Evolutionary conservation across 176 grass and related monocot genomes (phyloP).

Genomic region (Pontederia crassipes): DNA sequence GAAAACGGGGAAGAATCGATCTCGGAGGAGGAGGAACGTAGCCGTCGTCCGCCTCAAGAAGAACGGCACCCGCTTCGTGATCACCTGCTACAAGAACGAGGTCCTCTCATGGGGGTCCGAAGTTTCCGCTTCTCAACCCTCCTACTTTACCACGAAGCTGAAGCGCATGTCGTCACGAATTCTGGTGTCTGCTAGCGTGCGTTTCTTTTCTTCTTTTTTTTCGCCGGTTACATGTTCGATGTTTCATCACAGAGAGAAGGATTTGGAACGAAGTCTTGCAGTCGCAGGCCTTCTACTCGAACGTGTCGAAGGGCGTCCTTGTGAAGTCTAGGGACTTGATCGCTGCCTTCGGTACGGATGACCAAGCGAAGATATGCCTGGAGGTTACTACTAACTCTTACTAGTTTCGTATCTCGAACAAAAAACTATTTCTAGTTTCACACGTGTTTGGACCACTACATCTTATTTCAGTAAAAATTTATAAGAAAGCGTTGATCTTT

Average conservation of each 20-base stretch:
- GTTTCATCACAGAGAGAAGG: conserved; percentile 38
- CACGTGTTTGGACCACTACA: no score
- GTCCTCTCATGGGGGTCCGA: conserved; percentile 67
- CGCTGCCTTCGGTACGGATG: conserved; percentile 58
- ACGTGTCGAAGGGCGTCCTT: conserved; percentile 79
- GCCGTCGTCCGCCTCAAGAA: conserved; percentile 75
- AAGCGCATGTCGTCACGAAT: no score
- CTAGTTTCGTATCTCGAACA: not conserved
- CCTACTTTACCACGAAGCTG: no score
- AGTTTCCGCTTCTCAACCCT: conserved; percentile 23
- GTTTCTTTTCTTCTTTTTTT: not conserved
- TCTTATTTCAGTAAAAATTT: not conserved
- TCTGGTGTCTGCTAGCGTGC: not conserved
- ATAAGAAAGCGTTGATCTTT: not conserved
- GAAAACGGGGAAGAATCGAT: no score
- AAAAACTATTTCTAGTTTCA: no score
- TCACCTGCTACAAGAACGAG: conserved; percentile 90
- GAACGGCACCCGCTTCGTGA: conserved; percentile 65
- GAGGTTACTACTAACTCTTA: conserved; percentile 23
- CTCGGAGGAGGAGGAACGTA: conserved; percentile 34
- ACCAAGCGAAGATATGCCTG: conserved; percentile 58
- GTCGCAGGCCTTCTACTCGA: conserved; percentile 66
- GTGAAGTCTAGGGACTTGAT: conserved; percentile 74
- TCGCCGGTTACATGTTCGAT: not conserved
- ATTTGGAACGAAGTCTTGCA: conserved; percentile 84